Base-by-base conservation (phyloP, 495 filamentous ascomycete species). In the Hypoxylon subgilvum region DNA sequence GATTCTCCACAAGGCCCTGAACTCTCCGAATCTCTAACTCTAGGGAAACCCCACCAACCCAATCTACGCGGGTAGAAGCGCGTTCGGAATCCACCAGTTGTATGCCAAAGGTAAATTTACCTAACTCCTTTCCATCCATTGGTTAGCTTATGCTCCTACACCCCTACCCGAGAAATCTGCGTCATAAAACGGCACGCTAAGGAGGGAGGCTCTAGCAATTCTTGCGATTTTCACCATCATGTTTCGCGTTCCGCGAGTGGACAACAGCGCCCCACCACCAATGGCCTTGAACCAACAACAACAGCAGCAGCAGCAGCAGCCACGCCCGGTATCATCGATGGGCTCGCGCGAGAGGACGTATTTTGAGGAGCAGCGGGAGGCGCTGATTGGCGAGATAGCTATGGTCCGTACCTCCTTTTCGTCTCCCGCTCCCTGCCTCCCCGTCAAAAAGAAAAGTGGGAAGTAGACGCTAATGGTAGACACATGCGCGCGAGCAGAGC, bases 351-450 rank as follows among this genome's bases (percentile, higher is more conserved):
- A 76, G 49, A 78, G 74, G 65, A 65, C 77, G 1, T 80, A 80
- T 55, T 96, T 96, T 66, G 87, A 94, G 71, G 85, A 89, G 67
- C 91, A 96, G 69, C 85, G 91, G 53, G 85, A 87, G 59, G 81
- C 86, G 49, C 76, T 96, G 18, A 81, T 95, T 0, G 76, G 78
- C 12, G 91, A 94, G 65, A 91, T 96, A 57, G 88, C 88, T 25
- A 77, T 86, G 69, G 90, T 93, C 56, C 38, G 79, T 75, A 39
- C 16, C 14, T 44, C 51, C 1, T 10, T 12, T 5, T 13, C 31
- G 31, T 34, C 31, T 55, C 22, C 8, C 35, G 34, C 28, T 38
- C 28, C 40, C 16, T 32, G 4, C 23, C 14, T n/a, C 14, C 43
- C 38, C 7, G 13, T 47, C 6, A 27, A 27, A 36, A 8, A 34